Percentiles rank a stretch among this genome's conserved stretches.
phyloP scores from a whole-genome alignment of 192 early-diverging fungal species.

The Helicostylum pulchrum region DNA sequence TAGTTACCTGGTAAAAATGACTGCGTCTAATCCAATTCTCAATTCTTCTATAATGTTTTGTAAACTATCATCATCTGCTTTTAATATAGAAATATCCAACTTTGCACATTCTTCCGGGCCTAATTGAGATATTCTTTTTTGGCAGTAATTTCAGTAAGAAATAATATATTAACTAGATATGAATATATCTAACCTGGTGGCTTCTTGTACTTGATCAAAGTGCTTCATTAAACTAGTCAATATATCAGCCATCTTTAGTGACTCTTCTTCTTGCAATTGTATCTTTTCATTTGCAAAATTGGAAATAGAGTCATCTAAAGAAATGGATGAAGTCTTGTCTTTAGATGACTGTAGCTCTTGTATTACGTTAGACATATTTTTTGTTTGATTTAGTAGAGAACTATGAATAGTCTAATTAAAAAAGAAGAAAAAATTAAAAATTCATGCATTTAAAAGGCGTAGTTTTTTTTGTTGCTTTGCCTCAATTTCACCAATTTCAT shows the following conservation, averaged over 20 bases:
- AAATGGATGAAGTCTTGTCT: conserved; percentile 28
- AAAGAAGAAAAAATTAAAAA: neutral
- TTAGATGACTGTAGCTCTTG: conserved; percentile 5
- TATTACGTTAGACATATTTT: conserved; percentile 17
- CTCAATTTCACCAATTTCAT: conserved; percentile 37
- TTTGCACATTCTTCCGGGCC: conserved; percentile 13
- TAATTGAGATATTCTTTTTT: conserved; percentile 27
- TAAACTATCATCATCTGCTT: conserved; percentile 32
- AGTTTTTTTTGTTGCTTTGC: conserved; percentile 8
- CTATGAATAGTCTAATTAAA: conserved; percentile 7
- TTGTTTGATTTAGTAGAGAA: conserved; percentile 5
- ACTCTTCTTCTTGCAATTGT: conserved; percentile 44
- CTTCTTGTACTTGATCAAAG: conserved; percentile 47
- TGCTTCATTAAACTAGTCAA: conserved; percentile 47
- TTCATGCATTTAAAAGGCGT: neutral
- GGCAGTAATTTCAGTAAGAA: neutral
- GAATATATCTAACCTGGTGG: conserved; percentile 34
- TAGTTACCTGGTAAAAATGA: conserved; percentile 15
- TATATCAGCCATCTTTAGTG: conserved; percentile 45
- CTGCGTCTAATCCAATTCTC: conserved; percentile 12
- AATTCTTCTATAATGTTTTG: conserved; percentile 29
- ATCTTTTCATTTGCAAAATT: conserved; percentile 41
- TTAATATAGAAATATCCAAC: conserved; percentile 33
- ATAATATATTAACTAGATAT: neutral
- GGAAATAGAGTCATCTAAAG: conserved; percentile 38